Base-by-base conservation (phyloP, 768 basidiomycete genomes). In the Trametes elegans region DNA sequence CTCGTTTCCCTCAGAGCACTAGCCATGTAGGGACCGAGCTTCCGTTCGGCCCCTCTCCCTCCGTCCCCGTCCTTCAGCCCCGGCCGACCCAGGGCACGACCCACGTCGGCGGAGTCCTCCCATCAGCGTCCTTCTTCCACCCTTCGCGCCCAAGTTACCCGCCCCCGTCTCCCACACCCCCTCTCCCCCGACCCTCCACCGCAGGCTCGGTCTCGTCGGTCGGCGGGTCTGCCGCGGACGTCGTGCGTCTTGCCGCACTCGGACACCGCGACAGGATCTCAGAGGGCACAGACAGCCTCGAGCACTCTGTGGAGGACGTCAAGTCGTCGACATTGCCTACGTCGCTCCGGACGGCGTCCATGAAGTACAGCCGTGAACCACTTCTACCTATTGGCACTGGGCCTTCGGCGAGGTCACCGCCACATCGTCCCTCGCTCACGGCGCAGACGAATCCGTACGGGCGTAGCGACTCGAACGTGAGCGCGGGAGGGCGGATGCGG, bases 41-140 rank as follows among this genome's bases (percentile, higher is more conserved):
- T 5, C 62, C 59, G 16, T 45, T 64, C 39, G 53, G 55, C 18
- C 47, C 63, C 14, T 61, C 66, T 27, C 47, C 62, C 27, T 56
- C 64, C 16, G 26, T 63, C 28, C 66, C 64, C 4, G 26, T 60
- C 14, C 49, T 62, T 32, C 61, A 62, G 44, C 64, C 64, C 5
- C 59, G 64, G 13, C 51, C 62, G 11, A 44, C 56, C 29, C 45
- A 49, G 31, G 55, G 47, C 34, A 55, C 54, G 1, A 85, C 86
- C 0, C 86, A 90, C 67, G 84, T 84, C 11, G 81, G 82, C 39
- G 89, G 88, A 28, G 87, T 91, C 18, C 82, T 85, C 51, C 88
- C 91, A 14, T 84, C 88, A 9, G 81, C 88, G 5, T 85, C 87
- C 7, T 91, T 92, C 73, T 91, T 91, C 65, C 81, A 77, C 19